These are phyloP conservation scores for Blumeriella jaapii DNA, from an alignment of 2,329 filamentous ascomycete genomes.

Conservation along the genomic window DNA sequence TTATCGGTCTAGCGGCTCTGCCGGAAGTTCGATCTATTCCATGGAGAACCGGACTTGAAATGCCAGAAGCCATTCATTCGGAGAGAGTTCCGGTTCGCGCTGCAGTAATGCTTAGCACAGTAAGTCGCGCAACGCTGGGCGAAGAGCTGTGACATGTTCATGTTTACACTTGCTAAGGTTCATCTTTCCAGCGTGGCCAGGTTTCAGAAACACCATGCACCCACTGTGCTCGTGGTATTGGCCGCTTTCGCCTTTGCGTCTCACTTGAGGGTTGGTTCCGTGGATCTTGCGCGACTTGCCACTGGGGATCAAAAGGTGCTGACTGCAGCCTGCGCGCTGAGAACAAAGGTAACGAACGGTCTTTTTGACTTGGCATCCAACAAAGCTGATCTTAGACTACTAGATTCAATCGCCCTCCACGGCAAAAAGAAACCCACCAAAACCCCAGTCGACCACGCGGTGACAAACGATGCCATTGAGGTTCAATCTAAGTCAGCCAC, in stretches of 20 bases:
- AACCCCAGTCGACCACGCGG: no score
- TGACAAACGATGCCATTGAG: neutral
- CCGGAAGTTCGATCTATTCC: conserved; percentile 18
- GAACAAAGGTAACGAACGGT: conserved; percentile 9
- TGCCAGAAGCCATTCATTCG: conserved; percentile 13
- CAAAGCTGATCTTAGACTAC: neutral
- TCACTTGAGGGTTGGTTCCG: conserved; percentile 15
- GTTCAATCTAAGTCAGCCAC: neutral
- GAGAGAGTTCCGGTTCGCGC: conserved; percentile 15
- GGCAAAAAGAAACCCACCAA: no score
- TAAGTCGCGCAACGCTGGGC: no score
- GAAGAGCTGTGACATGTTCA: no score
- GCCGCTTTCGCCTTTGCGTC: conserved; percentile 16
- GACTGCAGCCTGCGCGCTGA: conserved; percentile 16
- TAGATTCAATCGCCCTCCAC: no score
- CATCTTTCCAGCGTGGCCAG: conserved; percentile 15
- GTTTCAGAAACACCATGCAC: conserved; percentile 15
- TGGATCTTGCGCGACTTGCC: conserved; percentile 21
- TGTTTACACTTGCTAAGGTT: no score
- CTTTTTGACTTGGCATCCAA: neutral
- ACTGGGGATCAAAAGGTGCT: conserved; percentile 18
- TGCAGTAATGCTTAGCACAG: conserved; percentile 15
- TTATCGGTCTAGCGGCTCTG: conserved; percentile 11
- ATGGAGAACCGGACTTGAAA: conserved; percentile 16
- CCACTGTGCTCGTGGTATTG: conserved; percentile 12